phyloP scores from a whole-genome alignment of 371 early-diverging fungal genomes.

The Mucor plumbeus region DNA sequence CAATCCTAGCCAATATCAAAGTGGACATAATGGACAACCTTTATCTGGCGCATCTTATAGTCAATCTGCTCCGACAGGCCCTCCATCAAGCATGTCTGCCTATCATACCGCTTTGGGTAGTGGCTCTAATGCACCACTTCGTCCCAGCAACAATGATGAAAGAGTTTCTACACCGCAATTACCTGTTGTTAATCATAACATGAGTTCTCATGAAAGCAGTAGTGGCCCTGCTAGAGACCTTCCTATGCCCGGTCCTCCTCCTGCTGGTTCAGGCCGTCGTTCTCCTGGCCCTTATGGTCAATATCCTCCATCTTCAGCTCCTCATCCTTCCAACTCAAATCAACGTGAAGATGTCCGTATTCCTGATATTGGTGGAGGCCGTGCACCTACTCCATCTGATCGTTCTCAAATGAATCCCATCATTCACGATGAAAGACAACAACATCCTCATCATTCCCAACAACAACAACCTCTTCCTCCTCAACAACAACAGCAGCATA shows the following conservation, averaged over 20 bases:
- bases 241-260: constrained; percentile 43
- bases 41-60: constrained; percentile 35
- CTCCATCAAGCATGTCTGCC: constrained; percentile 47
- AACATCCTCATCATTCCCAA: constrained; percentile 26
- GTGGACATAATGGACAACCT: constrained; percentile 32
- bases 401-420: constrained; percentile 61
- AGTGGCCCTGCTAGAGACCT: constrained; percentile 49
- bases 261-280: constrained; percentile 31
- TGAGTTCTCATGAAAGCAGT: constrained; percentile 29
- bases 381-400: constrained; percentile 57
- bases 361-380: constrained; percentile 54
- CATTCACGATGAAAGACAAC: constrained; percentile 37
- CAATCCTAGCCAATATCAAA: constrained; percentile 57
- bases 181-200: constrained; percentile 28
- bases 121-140: constrained; percentile 6
- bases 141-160: constrained; percentile 25
- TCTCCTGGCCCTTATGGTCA: constrained; percentile 42
- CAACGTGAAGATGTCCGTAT: constrained; percentile 50
- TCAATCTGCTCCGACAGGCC: constrained; percentile 40
- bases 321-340: constrained; percentile 16
- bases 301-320: constrained; percentile 17
- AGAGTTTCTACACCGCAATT: constrained; percentile 37
- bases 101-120: constrained; percentile 30
- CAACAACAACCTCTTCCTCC: constrained; percentile 15
- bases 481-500: constrained; percentile 20